These are phyloP conservation scores for Harringtonia lauricola DNA, from an alignment of 2,329 filamentous ascomycete species.

Conservation along the genomic window DNA sequence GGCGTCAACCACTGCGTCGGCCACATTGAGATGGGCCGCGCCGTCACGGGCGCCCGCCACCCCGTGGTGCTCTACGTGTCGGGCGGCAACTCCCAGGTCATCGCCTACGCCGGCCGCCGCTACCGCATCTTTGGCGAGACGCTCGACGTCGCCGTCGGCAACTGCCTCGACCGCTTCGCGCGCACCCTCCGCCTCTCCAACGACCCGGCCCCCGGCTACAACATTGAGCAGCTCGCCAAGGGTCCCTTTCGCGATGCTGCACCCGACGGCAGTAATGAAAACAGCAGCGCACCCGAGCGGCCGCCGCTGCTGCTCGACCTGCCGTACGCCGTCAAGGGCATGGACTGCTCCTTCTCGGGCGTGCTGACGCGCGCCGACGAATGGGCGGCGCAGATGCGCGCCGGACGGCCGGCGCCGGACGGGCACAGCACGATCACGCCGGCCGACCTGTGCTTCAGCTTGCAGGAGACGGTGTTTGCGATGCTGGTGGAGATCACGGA, in stretches of 20 bases:
- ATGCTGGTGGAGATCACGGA: conserved; percentile 99
- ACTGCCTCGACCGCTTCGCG: conserved; percentile 93
- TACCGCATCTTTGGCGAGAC: conserved; percentile 98
- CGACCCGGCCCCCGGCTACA: conserved; percentile 93
- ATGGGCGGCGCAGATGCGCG: conserved; percentile 57
- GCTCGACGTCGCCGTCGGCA: conserved; percentile 93
- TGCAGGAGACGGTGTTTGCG: conserved; percentile 91
- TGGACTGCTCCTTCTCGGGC: conserved; percentile 95
- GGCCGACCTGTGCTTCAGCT: conserved; percentile 81
- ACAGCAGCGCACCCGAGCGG: not conserved
- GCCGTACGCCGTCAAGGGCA: conserved; percentile 94
- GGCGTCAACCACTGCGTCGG: conserved; percentile 98
- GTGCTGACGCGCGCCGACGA: conserved; percentile 78
- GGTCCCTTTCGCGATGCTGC: conserved; percentile 11
- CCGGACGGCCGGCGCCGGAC: conserved; percentile 30
- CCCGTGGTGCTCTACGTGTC: conserved; percentile 93
- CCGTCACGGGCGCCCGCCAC: conserved; percentile 82
- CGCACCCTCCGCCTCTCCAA: conserved; percentile 85
- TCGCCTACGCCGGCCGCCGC: conserved; percentile 85
- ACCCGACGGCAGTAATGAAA: too few species aligned
- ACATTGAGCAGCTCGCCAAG: conserved; percentile 87
- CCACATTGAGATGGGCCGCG: conserved; percentile 96
- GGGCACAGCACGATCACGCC: conserved; percentile 59
- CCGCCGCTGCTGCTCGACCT: conserved; percentile 64
- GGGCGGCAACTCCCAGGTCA: conserved; percentile 95